Conservation (phyloP, 768 basidiomycete species). For the Suillus tomentosus region DNA sequence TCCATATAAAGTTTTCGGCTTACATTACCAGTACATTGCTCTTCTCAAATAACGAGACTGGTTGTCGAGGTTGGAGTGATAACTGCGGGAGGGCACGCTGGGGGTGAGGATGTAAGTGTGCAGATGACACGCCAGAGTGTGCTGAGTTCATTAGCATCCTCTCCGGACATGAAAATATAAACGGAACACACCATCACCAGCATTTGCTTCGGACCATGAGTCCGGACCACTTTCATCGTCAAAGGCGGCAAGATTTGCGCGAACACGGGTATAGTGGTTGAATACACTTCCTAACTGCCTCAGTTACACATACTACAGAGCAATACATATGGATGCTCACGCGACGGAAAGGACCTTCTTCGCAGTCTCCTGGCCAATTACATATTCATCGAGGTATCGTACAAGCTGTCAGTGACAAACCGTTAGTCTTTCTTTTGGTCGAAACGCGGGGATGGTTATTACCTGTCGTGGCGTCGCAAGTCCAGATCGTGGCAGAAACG, state of each 20-base stretch:
- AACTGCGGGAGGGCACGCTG: conserved; percentile 36
- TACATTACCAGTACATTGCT: conserved; percentile 94
- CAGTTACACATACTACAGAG: conserved; percentile 9
- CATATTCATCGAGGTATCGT: conserved; percentile 83
- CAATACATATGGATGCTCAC: conserved; percentile 49
- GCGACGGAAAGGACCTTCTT: conserved; percentile 95
- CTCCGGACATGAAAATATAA: not conserved
- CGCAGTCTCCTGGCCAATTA: conserved; percentile 89
- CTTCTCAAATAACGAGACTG: conserved; percentile 79
- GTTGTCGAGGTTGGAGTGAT: conserved; percentile 44
- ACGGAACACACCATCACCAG: conserved; percentile 32
- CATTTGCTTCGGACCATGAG: conserved; percentile 29
- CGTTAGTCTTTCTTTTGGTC: conserved; percentile 14
- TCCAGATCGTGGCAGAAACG: conserved; percentile 44
- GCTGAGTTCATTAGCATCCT: conserved; percentile 27
- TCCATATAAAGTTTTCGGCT: conserved; percentile 24
- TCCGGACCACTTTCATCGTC: conserved; percentile 39
- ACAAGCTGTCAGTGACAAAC: conserved; percentile 54
- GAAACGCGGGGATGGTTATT: not conserved
- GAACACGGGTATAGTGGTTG: conserved; percentile 92
- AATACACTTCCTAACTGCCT: conserved; percentile 61
- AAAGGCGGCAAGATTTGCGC: conserved; percentile 60
- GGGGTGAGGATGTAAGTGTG: conserved; percentile 64
- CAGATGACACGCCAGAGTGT: conserved; percentile 48
- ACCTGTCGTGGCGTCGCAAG: conserved; percentile 64